Evolutionary conservation across 2,329 filamentous ascomycete species (phyloP), one percentile per base, ranked within the genome.

Genomic region (Trichoderma sp.): DNA sequence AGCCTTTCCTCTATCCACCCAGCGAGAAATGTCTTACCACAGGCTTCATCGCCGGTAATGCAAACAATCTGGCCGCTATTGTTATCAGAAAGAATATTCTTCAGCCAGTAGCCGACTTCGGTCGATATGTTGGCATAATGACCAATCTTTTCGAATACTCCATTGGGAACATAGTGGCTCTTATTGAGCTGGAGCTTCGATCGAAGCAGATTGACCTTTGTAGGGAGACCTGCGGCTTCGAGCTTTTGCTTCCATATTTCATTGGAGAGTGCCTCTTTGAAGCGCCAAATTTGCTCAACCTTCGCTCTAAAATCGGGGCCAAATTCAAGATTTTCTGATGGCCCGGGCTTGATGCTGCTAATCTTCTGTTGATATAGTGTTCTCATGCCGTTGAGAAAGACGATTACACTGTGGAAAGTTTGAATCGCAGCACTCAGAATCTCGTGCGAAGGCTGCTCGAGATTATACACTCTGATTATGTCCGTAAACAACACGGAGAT

Each of bases 31-130:
- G 76, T 79, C 74, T 81, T 81, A 5, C 79, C 79, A 4, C 75
- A 75, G 0, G 79, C 79, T 1, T 75, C 70, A 11, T 72, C 74
- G 1, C 79, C 79, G 5, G 77, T 79, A 34, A 82, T 72, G 11
- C 75, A 77, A 18, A 82, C 71, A 0, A 80, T 69, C 56, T 78
- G 78, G 4, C 80, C 76, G 0, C 74, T 72, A 59, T 77, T 75
- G 18, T 75, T 70, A 5, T 79, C 76, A 1, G 75, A 70, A 3
- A 82, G 72, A 32, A 76, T 74, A 2, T 72, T 73, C 69, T 79
- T 77, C 56, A 81, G 73, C 80, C 80, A 82, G 46, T 78, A 75
- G 68, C 80, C 81, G 0, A 80, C 81, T 55, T 79, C 80, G 32
- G 81, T 79, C 0, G 79, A 76, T 0, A 79, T 77, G 43, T 79